Evolutionary conservation across 805 yeast genomes (phyloP).

Genomic region (Lachancea sp.): DNA sequence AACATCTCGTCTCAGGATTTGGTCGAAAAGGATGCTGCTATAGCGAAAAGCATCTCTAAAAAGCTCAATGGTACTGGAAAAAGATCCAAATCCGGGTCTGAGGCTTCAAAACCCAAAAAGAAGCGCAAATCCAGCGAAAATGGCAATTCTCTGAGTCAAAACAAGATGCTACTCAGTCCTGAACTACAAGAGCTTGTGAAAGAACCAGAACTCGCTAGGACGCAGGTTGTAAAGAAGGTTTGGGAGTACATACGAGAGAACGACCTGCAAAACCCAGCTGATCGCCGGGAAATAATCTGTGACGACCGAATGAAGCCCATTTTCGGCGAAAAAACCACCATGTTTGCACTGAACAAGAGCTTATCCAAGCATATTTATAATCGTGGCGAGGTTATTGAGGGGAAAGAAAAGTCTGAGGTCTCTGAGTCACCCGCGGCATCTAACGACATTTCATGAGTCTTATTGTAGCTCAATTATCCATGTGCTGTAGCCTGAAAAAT

Average conservation of each 20-base stretch:
- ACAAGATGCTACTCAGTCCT: conserved; percentile 45
- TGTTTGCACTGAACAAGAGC: conserved; percentile 53
- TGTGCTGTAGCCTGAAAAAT: no score
- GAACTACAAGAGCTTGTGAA: conserved; percentile 47
- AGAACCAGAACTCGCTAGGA: conserved; percentile 45
- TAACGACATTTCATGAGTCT: not conserved
- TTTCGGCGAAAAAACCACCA: conserved; percentile 54
- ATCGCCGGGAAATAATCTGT: conserved; percentile 58
- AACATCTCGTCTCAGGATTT: conserved; percentile 33
- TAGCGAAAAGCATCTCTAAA: conserved; percentile 44
- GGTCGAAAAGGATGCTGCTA: conserved; percentile 43
- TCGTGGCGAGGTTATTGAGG: conserved; percentile 20
- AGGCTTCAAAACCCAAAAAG: conserved; percentile 11
- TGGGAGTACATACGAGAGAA: conserved; percentile 67
- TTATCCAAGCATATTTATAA: conserved; percentile 45
- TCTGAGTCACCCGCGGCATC: not conserved
- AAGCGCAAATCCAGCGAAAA: conserved; percentile 13
- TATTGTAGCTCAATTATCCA: no score
- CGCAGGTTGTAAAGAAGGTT: conserved; percentile 60
- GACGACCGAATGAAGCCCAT: conserved; percentile 50
- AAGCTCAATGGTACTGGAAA: conserved; percentile 16
- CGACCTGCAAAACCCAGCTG: conserved; percentile 58
- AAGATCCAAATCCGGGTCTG: conserved; percentile 11
- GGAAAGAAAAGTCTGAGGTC: not conserved
- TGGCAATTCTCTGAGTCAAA: conserved; percentile 33